These are phyloP conservation scores for Plenodomus lindquistii DNA, from an alignment of 2,329 filamentous ascomycete genomes.

Conservation along the genomic window DNA sequence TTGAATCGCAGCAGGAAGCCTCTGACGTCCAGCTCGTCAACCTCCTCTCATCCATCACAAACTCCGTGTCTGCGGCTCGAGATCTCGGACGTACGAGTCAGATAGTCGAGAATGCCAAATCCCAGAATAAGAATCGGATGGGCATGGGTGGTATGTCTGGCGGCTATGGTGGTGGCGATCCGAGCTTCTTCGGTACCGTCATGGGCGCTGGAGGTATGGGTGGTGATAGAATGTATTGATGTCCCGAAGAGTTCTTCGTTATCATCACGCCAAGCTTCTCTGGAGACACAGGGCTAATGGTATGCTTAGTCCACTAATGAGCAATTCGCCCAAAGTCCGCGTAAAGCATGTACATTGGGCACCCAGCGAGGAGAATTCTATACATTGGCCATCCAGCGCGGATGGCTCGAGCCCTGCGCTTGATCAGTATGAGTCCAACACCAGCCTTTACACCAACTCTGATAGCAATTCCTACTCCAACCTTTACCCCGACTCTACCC, in stretches of 20 bases:
- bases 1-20: constrained; percentile 74
- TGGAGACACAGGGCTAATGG: not conserved
- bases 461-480: too few relatives aligned
- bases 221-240: constrained; percentile 11
- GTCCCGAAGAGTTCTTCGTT: not conserved
- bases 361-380: not conserved
- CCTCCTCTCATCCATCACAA: constrained; percentile 74
- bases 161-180: constrained; percentile 17
- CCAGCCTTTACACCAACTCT: too few relatives aligned
- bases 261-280: not conserved
- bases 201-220: constrained; percentile 18
- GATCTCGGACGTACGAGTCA: constrained; percentile 75
- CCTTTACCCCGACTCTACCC: too few relatives aligned
- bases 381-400: too few relatives aligned
- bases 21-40: constrained; percentile 83
- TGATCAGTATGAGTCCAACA: too few relatives aligned
- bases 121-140: constrained; percentile 35
- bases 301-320: not conserved
- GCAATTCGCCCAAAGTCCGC: not conserved
- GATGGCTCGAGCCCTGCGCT: too few relatives aligned
- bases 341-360: not conserved
- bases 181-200: constrained; percentile 27
- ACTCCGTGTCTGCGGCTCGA: constrained; percentile 70
- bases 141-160: constrained; percentile 19
- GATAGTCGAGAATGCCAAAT: constrained; percentile 48